Evolutionary conservation across 2,329 filamentous ascomycete species (phyloP).

Genomic region (Tolypocladium cylindrosporum): DNA sequence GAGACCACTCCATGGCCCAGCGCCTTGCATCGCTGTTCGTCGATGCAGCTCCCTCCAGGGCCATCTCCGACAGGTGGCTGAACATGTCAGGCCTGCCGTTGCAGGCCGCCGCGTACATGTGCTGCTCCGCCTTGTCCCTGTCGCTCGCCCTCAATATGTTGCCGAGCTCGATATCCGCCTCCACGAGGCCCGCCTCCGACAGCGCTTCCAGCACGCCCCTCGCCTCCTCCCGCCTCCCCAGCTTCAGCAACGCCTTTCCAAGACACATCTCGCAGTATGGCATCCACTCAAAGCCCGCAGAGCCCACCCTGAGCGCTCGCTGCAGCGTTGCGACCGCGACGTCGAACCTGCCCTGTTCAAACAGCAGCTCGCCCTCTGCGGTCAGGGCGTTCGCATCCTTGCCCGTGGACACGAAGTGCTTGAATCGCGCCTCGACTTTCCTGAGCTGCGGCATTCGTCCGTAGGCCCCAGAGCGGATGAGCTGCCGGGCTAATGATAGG

Average conservation of each 20-base stretch:
- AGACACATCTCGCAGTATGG: constrained; percentile 14
- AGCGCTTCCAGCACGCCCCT: constrained; percentile 11
- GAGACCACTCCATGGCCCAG: constrained; percentile 25
- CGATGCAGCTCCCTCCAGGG: constrained; percentile 12
- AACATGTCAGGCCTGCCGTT: constrained; percentile 15
- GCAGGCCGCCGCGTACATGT: constrained; percentile 15
- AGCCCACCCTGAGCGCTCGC: constrained; percentile 12
- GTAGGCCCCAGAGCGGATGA: constrained; percentile 12
- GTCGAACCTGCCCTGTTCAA: constrained; percentile 11
- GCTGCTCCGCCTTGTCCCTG: constrained; percentile 11
- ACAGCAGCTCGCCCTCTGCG: constrained; percentile 19
- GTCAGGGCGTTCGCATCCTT: constrained; percentile 25
- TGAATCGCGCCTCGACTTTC: constrained; percentile 17
- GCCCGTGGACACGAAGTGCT: constrained; percentile 16
- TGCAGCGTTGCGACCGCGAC: constrained; percentile 12
- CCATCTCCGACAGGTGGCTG: constrained; percentile 17
- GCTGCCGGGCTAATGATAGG: constrained; percentile 14
- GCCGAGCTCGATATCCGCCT: constrained; percentile 17
- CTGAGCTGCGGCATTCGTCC: constrained; percentile 7
- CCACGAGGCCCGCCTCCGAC: constrained; percentile 9
- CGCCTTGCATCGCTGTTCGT: constrained; percentile 6
- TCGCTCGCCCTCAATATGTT: constrained; percentile 12
- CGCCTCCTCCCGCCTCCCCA: constrained; percentile 13
- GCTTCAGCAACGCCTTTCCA: constrained; percentile 12
- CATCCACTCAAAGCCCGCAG: constrained; percentile 16